phyloP scores from a whole-genome alignment of 116 monocot genomes.

The Thalassia testudinum region DNA sequence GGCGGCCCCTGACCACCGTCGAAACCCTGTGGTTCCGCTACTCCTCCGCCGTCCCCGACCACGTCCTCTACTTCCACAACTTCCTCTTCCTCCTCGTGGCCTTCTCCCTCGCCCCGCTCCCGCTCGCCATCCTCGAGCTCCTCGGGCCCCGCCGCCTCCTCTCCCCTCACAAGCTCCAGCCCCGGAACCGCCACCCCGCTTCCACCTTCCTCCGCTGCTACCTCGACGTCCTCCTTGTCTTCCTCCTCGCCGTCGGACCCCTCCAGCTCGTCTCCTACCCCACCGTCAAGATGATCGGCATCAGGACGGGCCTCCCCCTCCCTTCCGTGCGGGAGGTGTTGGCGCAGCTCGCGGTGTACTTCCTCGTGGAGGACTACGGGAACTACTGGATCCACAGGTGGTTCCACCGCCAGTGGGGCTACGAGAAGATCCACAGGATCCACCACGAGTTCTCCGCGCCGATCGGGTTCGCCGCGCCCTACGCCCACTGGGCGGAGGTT shows the following conservation, averaged over 20 bases:
- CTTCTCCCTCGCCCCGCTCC: constrained; percentile 65
- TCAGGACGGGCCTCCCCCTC: constrained; percentile 60
- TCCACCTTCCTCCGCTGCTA: constrained; percentile 49
- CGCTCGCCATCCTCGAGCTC: constrained; percentile 59
- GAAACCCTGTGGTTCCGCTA: constrained; percentile 72
- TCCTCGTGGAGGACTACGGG: constrained; percentile 83
- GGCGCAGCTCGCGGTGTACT: constrained; percentile 68
- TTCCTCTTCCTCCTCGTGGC: constrained; percentile 45
- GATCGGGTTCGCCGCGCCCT: constrained; percentile 56
- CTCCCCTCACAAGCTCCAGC: constrained; percentile 61
- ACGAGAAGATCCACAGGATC: constrained; percentile 35
- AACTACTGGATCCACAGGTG: constrained; percentile 79
- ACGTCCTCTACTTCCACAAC: constrained; percentile 68
- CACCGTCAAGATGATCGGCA: constrained; percentile 57
- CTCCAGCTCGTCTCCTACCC: constrained; percentile 67
- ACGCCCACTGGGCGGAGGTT: constrained; percentile 63
- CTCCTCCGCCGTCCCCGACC: constrained; percentile 51
- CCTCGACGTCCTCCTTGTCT: constrained; percentile 35
- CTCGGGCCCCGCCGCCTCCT: constrained; percentile 14
- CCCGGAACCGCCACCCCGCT: constrained; percentile 23
- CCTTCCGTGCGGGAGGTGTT: constrained; percentile 58
- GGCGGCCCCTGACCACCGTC: constrained; percentile 33
- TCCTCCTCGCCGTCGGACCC: constrained; percentile 52
- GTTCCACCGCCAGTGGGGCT: constrained; percentile 48
- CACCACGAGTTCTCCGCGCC: constrained; percentile 24